These are phyloP conservation scores for Rauvolfia tetraphylla DNA, from an alignment of 257 asterid genomes.

Conservation along the genomic window DNA sequence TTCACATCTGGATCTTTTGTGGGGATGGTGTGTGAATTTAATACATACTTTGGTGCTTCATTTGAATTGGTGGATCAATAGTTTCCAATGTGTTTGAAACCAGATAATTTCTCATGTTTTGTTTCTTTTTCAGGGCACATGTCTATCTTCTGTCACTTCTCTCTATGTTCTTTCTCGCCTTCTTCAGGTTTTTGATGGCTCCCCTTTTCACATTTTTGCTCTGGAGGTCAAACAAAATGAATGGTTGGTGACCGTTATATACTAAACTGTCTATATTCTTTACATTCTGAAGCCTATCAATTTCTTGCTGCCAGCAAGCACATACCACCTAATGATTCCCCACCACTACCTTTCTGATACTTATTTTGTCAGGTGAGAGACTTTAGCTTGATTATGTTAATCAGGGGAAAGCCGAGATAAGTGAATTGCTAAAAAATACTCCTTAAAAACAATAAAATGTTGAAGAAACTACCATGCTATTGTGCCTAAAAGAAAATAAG, in stretches of 20 bases:
- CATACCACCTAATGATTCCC: background rate
- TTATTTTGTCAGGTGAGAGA: no score
- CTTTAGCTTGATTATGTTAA: background rate
- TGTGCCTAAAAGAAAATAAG: no score
- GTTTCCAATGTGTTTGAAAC: background rate
- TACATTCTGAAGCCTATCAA: background rate
- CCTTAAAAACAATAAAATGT: background rate
- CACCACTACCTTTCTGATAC: background rate
- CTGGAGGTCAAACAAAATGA: constrained; percentile 1
- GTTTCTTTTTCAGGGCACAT: constrained; percentile 13
- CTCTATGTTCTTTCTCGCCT: constrained; percentile 20
- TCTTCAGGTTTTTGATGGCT: constrained; percentile 17
- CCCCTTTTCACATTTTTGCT: background rate
- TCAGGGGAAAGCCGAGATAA: background rate
- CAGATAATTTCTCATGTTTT: background rate
- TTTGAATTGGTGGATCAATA: background rate
- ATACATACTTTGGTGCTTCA: background rate
- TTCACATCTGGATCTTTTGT: background rate
- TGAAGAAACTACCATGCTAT: background rate
- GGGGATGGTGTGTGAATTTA: background rate
- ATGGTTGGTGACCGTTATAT: constrained; percentile 10
- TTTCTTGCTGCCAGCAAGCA: background rate
- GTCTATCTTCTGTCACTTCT: constrained; percentile 19
- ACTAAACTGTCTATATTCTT: background rate
- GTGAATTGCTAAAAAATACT: no score